Conservation (phyloP, 352 stramenopile genomes). For the Phytophthora chlamydospora region DNA sequence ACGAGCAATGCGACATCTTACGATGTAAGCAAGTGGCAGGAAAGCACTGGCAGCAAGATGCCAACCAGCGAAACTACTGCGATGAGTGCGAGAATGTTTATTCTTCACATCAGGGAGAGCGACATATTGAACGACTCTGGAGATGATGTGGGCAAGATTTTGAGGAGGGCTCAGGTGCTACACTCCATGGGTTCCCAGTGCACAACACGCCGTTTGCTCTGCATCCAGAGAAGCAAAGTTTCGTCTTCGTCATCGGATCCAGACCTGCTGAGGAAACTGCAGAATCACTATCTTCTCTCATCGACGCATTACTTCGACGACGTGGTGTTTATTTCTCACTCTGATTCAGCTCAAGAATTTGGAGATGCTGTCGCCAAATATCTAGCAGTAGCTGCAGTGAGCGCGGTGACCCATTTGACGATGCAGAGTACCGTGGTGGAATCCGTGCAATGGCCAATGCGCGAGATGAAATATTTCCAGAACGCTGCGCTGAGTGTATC, state of each 20-base stretch:
- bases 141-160: constrained; percentile 17
- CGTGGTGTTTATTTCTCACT: constrained; percentile 19
- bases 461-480: constrained; percentile 8
- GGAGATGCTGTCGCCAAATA: constrained; percentile 28
- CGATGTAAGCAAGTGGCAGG: neutral
- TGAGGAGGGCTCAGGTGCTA: constrained; percentile 34
- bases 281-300: constrained; percentile 20
- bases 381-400: constrained; percentile 5
- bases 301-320: constrained; percentile 20
- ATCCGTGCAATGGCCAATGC: constrained; percentile 27
- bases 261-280: constrained; percentile 18
- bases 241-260: constrained; percentile 13
- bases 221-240: constrained; percentile 20
- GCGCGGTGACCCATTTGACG: constrained; percentile 27
- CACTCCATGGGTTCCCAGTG: constrained; percentile 32
- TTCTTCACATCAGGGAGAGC: constrained; percentile 39
- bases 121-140: constrained; percentile 15
- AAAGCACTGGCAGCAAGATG: neutral
- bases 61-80: neutral
- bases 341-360: constrained; percentile 29
- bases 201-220: constrained; percentile 36
- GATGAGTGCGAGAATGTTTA: constrained; percentile 25
- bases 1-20: neutral
- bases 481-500: constrained; percentile 15
- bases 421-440: constrained; percentile 33